Evolutionary conservation across 164 flowering plant genomes (phyloP).

Genomic region (Kingdonia uniflora): DNA sequence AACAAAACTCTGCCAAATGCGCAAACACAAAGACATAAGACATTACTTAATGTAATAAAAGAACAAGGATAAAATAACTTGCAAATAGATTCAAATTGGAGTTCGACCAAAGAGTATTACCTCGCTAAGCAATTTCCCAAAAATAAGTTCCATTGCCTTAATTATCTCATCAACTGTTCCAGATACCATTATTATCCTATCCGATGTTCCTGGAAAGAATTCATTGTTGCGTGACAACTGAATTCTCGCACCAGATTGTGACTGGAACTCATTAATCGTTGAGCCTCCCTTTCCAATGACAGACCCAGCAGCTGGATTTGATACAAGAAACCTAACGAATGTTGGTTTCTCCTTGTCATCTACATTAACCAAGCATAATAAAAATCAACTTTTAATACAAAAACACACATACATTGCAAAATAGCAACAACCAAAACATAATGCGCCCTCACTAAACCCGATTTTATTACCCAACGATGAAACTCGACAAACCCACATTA

Average conservation of each 20-base stretch:
- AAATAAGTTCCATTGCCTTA: conserved; percentile 71
- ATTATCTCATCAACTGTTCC: conserved; percentile 57
- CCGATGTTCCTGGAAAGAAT: conserved; percentile 89
- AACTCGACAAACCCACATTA: too few relatives aligned
- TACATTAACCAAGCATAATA: conserved; percentile 6
- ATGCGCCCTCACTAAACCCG: too few relatives aligned
- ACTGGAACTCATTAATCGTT: conserved; percentile 84
- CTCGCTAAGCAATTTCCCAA: conserved; percentile 70
- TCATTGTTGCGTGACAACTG: conserved; percentile 89
- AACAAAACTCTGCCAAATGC: conserved; percentile 33
- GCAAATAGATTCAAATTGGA: background rate
- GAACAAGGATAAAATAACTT: background rate
- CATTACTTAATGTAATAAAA: background rate
- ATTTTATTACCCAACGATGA: too few relatives aligned
- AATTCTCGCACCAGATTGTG: conserved; percentile 81
- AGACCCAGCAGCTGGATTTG: conserved; percentile 95
- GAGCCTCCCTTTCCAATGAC: conserved; percentile 98
- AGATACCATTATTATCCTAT: conserved; percentile 85
- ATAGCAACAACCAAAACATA: too few relatives aligned
- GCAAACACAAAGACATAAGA: background rate
- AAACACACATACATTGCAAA: too few relatives aligned
- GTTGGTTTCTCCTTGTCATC: conserved; percentile 51
- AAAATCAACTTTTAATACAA: too few relatives aligned
- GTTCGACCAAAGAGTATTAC: conserved; percentile 21
- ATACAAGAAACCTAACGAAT: conserved; percentile 76